These are phyloP conservation scores for Orbilia javanica DNA, from an alignment of 2,329 filamentous ascomycete genomes.

Conservation along the genomic window DNA sequence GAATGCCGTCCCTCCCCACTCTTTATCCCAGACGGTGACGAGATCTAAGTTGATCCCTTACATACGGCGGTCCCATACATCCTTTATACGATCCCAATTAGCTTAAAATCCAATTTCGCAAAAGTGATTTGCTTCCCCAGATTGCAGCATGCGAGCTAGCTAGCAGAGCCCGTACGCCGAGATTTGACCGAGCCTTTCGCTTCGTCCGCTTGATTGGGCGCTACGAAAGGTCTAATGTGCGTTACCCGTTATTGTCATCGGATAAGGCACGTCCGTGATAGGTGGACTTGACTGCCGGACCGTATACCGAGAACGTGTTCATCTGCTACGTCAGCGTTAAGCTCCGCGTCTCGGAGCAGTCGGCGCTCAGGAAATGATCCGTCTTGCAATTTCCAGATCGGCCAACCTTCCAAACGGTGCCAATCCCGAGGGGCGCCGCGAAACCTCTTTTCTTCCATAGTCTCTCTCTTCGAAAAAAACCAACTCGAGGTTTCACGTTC, in stretches of 20 bases:
- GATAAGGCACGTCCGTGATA: conserved; percentile 57
- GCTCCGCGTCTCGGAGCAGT: conserved; percentile 46
- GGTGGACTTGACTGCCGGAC: conserved; percentile 48
- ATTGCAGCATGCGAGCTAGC: not conserved
- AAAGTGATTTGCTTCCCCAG: conserved; percentile 21
- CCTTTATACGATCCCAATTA: not conserved
- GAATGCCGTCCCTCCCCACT: conserved; percentile 23
- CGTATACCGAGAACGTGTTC: conserved; percentile 31
- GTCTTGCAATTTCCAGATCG: not conserved
- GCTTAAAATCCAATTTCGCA: conserved; percentile 13
- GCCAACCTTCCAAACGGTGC: conserved; percentile 6
- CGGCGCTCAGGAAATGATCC: conserved; percentile 13
- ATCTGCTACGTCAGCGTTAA: conserved; percentile 25
- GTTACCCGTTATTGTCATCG: conserved; percentile 41
- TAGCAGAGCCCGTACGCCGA: conserved; percentile 33
- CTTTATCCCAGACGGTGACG: not conserved
- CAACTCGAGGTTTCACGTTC: conserved; percentile 1
- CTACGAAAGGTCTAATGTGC: conserved; percentile 41
- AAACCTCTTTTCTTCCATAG: conserved; percentile 7
- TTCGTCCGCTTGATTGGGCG: conserved; percentile 37
- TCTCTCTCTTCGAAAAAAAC: conserved; percentile 12
- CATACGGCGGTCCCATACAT: not conserved
- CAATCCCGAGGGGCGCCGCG: conserved; percentile 16
- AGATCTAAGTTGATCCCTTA: conserved; percentile 14
- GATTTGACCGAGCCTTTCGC: conserved; percentile 57